Percentiles rank a stretch among this genome's conserved stretches.
phyloP scores from a whole-genome alignment of 2,329 filamentous ascomycete species.

The Paradendryphiella salina region DNA sequence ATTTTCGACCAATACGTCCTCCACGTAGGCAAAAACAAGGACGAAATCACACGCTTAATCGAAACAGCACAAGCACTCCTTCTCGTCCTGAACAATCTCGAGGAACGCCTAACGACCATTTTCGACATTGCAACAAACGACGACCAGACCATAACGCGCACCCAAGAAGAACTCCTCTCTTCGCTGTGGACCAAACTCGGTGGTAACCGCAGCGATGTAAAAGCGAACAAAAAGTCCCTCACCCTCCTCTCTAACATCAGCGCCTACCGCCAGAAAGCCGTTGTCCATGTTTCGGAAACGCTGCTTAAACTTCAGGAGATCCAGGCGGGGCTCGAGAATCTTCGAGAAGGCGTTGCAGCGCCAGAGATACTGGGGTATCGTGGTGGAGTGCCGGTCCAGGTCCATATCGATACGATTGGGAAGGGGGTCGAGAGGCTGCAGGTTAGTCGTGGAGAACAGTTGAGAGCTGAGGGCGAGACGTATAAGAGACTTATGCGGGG shows the following conservation, averaged over 20 bases:
- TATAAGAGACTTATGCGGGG: constrained; percentile 27
- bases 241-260: constrained; percentile 67
- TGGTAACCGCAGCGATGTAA: constrained; percentile 64
- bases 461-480: constrained; percentile 62
- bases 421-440: constrained; percentile 73
- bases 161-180: constrained; percentile 68
- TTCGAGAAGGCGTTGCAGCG: constrained; percentile 70
- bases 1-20: constrained; percentile 75
- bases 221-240: constrained; percentile 66
- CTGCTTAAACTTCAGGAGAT: constrained; percentile 76
- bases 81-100: constrained; percentile 66
- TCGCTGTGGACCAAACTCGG: constrained; percentile 75
- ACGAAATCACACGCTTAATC: constrained; percentile 70
- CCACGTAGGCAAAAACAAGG: constrained; percentile 70
- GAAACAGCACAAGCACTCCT: constrained; percentile 70
- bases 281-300: constrained; percentile 68
- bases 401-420: constrained; percentile 76
- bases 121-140: constrained; percentile 69
- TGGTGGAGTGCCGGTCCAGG: constrained; percentile 64
- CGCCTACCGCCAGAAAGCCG: constrained; percentile 65
- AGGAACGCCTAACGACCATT: constrained; percentile 70
- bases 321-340: constrained; percentile 68
- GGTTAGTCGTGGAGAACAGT: constrained; percentile 62
- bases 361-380: constrained; percentile 63
- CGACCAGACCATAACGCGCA: constrained; percentile 60